Evolutionary conservation across 768 basidiomycete genomes (phyloP).

Genomic region (Russula olivacea): DNA sequence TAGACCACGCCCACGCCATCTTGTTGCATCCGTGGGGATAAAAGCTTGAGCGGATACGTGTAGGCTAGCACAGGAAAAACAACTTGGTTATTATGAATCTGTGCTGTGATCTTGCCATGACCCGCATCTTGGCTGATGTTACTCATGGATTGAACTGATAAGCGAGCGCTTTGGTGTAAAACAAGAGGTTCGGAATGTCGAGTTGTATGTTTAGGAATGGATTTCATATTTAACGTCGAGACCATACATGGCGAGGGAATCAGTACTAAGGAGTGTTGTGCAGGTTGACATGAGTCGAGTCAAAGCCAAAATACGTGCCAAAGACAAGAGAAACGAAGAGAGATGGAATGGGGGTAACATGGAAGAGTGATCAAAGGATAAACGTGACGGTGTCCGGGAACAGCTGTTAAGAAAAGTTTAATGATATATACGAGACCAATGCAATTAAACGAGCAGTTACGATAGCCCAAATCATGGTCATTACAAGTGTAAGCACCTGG

Average conservation of each 20-base stretch:
- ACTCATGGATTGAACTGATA: constrained; percentile 10
- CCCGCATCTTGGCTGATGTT: constrained; percentile 34
- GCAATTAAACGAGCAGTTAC: constrained; percentile 19
- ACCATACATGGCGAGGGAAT: constrained; percentile 16
- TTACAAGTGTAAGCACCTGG: constrained; percentile 12
- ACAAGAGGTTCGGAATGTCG: neutral
- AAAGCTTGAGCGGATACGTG: constrained; percentile 82
- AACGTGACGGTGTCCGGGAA: neutral
- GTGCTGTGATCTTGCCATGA: constrained; percentile 52
- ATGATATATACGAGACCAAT: constrained; percentile 9
- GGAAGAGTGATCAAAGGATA: neutral
- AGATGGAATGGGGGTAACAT: neutral
- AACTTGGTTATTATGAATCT: constrained; percentile 47
- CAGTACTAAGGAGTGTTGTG: constrained; percentile 19
- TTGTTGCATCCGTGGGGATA: constrained; percentile 57
- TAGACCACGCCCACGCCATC: constrained; percentile 64
- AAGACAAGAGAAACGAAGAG: constrained; percentile 4
- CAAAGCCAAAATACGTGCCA: constrained; percentile 10
- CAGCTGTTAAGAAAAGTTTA: constrained; percentile 1
- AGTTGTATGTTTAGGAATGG: neutral
- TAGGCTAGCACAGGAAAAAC: constrained; percentile 71
- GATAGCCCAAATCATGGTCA: constrained; percentile 12
- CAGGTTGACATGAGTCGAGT: constrained; percentile 6
- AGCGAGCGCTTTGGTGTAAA: neutral
- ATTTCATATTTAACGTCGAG: constrained; percentile 12